Conservation (phyloP, 768 basidiomycete genomes). For the Trametes cinnabarina region DNA sequence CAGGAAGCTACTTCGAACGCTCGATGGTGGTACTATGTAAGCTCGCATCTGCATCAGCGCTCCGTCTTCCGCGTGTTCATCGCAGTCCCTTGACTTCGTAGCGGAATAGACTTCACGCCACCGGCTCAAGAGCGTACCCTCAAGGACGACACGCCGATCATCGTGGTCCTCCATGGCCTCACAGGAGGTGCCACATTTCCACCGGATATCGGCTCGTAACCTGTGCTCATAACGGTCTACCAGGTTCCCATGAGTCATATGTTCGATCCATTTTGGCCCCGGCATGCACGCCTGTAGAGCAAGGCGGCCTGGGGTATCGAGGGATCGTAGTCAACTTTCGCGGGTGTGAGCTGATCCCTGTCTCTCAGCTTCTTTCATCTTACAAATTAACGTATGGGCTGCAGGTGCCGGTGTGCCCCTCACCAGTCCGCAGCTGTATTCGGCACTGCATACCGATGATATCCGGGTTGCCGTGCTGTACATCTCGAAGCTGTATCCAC, state of each 20-base stretch:
- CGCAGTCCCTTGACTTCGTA: conserved; percentile 25
- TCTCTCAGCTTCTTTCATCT: neutral
- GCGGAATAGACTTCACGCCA: conserved; percentile 68
- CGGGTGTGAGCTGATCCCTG: conserved; percentile 59
- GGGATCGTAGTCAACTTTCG: conserved; percentile 91
- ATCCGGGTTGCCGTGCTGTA: conserved; percentile 77
- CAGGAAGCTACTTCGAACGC: conserved; percentile 47
- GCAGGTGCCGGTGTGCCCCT: conserved; percentile 83
- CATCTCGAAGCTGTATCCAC: conserved; percentile 68
- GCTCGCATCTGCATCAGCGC: no score
- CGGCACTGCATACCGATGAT: conserved; percentile 89
- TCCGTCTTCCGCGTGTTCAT: no score
- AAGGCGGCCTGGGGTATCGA: conserved; percentile 89
- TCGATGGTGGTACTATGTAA: conserved; percentile 67
- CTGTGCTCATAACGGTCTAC: conserved; percentile 2
- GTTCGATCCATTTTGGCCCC: conserved; percentile 78
- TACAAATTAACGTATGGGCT: neutral
- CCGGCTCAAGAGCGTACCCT: conserved; percentile 28
- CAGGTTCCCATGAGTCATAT: conserved; percentile 89
- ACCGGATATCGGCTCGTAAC: neutral
- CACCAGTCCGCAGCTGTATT: conserved; percentile 81
- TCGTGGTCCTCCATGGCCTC: conserved; percentile 53
- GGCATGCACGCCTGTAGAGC: conserved; percentile 62
- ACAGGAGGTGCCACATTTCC: conserved; percentile 38
- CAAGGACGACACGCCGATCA: conserved; percentile 45